Conservation (phyloP, 2,329 filamentous ascomycete genomes). For the Penicillium sp. region DNA sequence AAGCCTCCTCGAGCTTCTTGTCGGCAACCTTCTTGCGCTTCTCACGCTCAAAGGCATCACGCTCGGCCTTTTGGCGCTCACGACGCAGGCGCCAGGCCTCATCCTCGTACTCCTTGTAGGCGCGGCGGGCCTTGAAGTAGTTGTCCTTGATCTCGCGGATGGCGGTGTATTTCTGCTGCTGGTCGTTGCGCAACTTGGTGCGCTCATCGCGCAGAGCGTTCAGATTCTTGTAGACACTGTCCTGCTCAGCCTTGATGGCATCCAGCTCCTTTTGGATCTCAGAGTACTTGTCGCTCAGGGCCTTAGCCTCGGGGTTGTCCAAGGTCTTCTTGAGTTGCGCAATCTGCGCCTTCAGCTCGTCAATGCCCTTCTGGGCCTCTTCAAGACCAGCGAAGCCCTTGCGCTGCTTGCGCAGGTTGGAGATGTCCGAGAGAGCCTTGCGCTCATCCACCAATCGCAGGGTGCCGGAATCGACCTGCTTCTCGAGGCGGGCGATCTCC, state of each 20-base stretch:
- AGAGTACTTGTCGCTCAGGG: conserved; percentile 82
- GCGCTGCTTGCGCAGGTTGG: conserved; percentile 79
- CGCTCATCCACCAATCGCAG: conserved; percentile 98
- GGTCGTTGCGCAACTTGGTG: conserved; percentile 77
- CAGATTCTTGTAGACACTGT: conserved; percentile 85
- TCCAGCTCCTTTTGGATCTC: conserved; percentile 87
- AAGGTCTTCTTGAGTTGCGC: conserved; percentile 84
- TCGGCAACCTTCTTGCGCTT: conserved; percentile 56
- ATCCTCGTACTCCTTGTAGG: conserved; percentile 79
- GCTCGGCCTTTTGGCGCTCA: conserved; percentile 80
- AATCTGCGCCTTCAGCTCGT: conserved; percentile 83
- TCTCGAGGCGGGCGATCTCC: conserved; percentile 78
- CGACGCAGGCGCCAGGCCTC: conserved; percentile 75
- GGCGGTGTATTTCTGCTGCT: conserved; percentile 80
- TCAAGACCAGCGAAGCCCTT: conserved; percentile 90
- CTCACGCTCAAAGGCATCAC: conserved; percentile 57
- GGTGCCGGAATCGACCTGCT: conserved; percentile 81
- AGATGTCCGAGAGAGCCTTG: conserved; percentile 84
- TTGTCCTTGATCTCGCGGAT: conserved; percentile 88
- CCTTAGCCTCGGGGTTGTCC: conserved; percentile 89
- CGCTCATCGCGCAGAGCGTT: conserved; percentile 83
- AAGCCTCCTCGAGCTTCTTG: conserved; percentile 55
- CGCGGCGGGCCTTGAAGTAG: conserved; percentile 79
- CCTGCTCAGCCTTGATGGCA: conserved; percentile 86
- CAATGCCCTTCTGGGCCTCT: conserved; percentile 82